Conservation (phyloP, 1,284 basidiomycete species). For the Cutaneotrichosporon sp. region DNA sequence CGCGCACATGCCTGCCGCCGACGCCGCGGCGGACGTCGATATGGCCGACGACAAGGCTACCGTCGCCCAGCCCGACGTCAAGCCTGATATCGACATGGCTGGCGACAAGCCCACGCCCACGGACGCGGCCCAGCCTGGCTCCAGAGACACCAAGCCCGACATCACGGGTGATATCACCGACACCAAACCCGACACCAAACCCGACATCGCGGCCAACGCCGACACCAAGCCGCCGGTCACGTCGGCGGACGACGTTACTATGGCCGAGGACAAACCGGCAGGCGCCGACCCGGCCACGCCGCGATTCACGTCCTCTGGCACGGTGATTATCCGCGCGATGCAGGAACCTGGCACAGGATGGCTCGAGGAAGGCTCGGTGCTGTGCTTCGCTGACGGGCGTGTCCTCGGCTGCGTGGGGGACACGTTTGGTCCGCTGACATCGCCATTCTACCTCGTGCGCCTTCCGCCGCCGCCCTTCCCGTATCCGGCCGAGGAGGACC, state of each 20-base stretch:
- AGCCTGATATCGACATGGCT: neutral
- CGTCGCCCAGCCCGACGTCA: neutral
- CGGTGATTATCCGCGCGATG: conserved; percentile 48
- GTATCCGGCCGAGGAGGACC: conserved; percentile 26
- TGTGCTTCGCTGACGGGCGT: conserved; percentile 51
- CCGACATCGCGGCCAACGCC: neutral
- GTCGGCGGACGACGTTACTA: neutral
- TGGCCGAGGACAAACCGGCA: neutral
- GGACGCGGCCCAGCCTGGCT: neutral
- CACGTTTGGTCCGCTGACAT: conserved; percentile 54
- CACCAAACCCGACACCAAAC: neutral
- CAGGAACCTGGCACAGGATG: conserved; percentile 37
- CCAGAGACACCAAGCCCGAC: neutral
- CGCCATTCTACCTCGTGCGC: conserved; percentile 51
- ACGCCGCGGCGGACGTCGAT: neutral
- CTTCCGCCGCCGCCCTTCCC: conserved; percentile 45
- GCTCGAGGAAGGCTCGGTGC: conserved; percentile 52
- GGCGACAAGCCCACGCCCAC: neutral
- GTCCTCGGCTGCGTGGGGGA: conserved; percentile 54
- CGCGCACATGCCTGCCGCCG: too few species aligned
- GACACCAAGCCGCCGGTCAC: neutral
- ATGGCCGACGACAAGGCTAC: neutral
- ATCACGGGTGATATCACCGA: neutral
- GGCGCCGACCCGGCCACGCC: conserved; percentile 11
- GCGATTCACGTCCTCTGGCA: conserved; percentile 44